Evolutionary conservation across 2,329 filamentous ascomycete genomes (phyloP).

Genomic region (Colletotrichum higginsianum): DNA sequence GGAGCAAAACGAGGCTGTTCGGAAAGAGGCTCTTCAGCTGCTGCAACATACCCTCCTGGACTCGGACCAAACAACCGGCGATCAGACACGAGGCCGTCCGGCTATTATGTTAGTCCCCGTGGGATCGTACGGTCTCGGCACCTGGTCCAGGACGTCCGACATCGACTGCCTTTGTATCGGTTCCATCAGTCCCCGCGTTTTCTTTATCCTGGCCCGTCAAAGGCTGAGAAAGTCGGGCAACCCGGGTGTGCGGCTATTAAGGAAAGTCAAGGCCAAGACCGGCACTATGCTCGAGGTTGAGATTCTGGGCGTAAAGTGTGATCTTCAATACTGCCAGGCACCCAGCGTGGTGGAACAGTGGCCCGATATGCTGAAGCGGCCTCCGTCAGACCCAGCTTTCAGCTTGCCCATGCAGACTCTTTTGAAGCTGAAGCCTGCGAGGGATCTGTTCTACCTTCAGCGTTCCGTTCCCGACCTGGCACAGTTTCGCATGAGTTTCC

Average conservation of each 20-base stretch:
- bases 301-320: slow-evolving; percentile 70
- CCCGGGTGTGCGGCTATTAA: slow-evolving; percentile 64
- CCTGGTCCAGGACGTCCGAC: slow-evolving; percentile 74
- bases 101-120: slow-evolving; percentile 70
- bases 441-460: slow-evolving; percentile 74
- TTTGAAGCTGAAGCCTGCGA: slow-evolving; percentile 74
- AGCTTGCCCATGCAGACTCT: slow-evolving; percentile 69
- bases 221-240: slow-evolving; percentile 64
- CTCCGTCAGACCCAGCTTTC: slow-evolving; percentile 68
- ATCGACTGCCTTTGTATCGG: slow-evolving; percentile 78
- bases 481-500: slow-evolving; percentile 71
- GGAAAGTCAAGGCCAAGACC: slow-evolving; percentile 70
- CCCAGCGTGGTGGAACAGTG: slow-evolving; percentile 51
- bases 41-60: slow-evolving; percentile 61
- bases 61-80: slow-evolving; percentile 39
- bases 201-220: slow-evolving; percentile 72
- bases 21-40: slow-evolving; percentile 61
- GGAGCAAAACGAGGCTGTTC: slow-evolving; percentile 56
- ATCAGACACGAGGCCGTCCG: slow-evolving; percentile 43
- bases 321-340: slow-evolving; percentile 76
- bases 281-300: slow-evolving; percentile 77
- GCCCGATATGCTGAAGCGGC: slow-evolving; percentile 62
- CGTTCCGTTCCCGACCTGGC: slow-evolving; percentile 72
- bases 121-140: slow-evolving; percentile 76
- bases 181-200: slow-evolving; percentile 71